phyloP scores from a whole-genome alignment of 805 yeast genomes.

The Ogataea degrootiae region DNA sequence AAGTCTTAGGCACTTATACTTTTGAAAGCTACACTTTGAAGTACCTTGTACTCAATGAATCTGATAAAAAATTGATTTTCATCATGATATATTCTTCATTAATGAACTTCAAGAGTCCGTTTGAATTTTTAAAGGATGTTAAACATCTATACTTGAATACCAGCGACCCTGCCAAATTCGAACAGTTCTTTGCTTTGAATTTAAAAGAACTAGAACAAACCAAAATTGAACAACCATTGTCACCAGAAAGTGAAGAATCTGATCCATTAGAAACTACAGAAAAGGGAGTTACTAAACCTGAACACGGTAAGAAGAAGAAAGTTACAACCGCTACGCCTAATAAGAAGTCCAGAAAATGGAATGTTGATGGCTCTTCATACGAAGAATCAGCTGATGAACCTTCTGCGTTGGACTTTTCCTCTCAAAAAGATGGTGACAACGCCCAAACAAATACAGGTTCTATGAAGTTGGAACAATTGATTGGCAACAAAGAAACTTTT shows the following conservation, averaged over 20 bases:
- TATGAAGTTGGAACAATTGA: slow-evolving; percentile 26
- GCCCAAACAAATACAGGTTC: slow-evolving; percentile 10
- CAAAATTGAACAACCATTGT: slow-evolving; percentile 7
- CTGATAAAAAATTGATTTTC: slow-evolving; percentile 31
- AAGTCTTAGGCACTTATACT: slow-evolving; percentile 25
- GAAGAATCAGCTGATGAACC: slow-evolving; percentile 38
- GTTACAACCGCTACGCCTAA: slow-evolving; percentile 9
- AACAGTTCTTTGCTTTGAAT: slow-evolving; percentile 36
- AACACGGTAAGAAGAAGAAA: slow-evolving; percentile 8
- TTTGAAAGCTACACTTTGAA: slow-evolving; percentile 42
- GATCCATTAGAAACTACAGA: neutral
- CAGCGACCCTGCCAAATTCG: slow-evolving; percentile 28
- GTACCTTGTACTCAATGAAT: slow-evolving; percentile 36
- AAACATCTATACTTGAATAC: slow-evolving; percentile 21
- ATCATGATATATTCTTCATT: slow-evolving; percentile 39
- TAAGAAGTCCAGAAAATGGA: slow-evolving; percentile 60
- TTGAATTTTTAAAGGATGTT: slow-evolving; percentile 24
- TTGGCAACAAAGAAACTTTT: slow-evolving; percentile 37
- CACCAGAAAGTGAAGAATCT: slow-evolving; percentile 4
- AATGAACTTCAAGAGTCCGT: slow-evolving; percentile 25
- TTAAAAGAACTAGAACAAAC: slow-evolving; percentile 25
- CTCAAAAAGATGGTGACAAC: slow-evolving; percentile 16
- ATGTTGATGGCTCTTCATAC: slow-evolving; percentile 52
- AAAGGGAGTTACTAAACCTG: neutral
- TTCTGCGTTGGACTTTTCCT: slow-evolving; percentile 53